Base-by-base conservation (phyloP, 2,329 filamentous ascomycete species). In the Colletotrichum endophyticum region DNA sequence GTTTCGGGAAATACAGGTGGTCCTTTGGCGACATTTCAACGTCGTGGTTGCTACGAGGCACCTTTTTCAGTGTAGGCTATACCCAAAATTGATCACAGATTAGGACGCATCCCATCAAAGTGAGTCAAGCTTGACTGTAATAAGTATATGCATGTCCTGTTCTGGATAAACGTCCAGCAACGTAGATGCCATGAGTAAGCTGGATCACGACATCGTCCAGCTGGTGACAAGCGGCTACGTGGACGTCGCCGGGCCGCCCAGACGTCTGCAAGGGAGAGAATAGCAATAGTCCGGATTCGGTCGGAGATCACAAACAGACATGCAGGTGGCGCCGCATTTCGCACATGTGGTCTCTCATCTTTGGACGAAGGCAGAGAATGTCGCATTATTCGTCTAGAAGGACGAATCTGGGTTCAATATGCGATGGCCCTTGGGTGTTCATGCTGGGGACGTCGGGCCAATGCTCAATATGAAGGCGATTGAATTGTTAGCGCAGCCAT, bases 81-180 rank as follows among this genome's bases (percentile, higher is more conserved):
- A 76, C 74, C 74, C 74, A 27, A 67, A 71, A 71, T 71, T 71
- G 68, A 71, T 25, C 72, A 59, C 53, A 59, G 49, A 22, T 7
- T 53, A 53, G n/a, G 44, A 53, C 6, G 44, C n/a, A 22, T 53
- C 44, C 44, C n/a, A 53, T 53, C n/a, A 7, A 22, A 12, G 7
- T 22, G 44, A 53, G 22, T 22, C n/a, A 53, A 22, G 11, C n/a
- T 53, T 53, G 19, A 49, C 6, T 49, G 39, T 12, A 12, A 49
- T 53, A 53, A 44, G 39, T 44, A 44, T 8, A n/a, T 49, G 19
- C 2, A 22, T 4, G 39, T 13, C 19, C 28, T n/a, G 6, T 49
- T 49, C 28, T 13, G 39, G 22, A 36, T 39, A 22, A 30, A 30
- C 16, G 16, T 25, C 25, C 16, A 19, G 30, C 27, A 32, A 61